Conservation (phyloP, 345 rosid genomes). For the Syzygium aromaticum region DNA sequence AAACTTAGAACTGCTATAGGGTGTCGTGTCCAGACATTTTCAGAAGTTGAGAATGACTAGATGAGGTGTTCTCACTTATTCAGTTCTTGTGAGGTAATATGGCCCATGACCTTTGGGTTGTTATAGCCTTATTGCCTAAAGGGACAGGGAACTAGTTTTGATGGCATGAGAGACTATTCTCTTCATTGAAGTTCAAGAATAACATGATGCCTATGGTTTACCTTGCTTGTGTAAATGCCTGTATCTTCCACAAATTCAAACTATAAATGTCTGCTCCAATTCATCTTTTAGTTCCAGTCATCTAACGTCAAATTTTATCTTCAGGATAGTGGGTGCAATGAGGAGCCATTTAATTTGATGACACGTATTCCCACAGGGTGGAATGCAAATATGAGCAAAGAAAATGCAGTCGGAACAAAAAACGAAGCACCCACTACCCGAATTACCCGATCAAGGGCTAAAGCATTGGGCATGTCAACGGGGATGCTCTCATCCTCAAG, state of each 20-base stretch:
- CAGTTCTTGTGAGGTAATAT: neutral
- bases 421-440: constrained; percentile 27
- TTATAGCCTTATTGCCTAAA: constrained; percentile 1
- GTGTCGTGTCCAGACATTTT: neutral
- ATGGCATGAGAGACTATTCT: neutral
- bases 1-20: neutral
- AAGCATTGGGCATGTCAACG: constrained; percentile 39
- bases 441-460: constrained; percentile 70
- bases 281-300: neutral
- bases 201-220: neutral
- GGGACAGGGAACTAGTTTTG: neutral
- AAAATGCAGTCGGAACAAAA: constrained; percentile 29
- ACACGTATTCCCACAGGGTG: constrained; percentile 21
- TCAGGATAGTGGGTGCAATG: constrained; percentile 35
- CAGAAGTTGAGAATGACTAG: neutral
- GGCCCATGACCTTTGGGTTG: neutral
- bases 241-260: neutral
- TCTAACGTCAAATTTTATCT: constrained; percentile 1
- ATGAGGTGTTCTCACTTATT: neutral
- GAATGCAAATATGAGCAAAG: constrained; percentile 55
- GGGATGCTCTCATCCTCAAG: constrained; percentile 40
- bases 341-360: constrained; percentile 15
- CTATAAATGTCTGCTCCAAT: neutral
- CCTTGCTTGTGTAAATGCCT: neutral
- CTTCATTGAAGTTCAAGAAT: neutral